Conservation (phyloP, 2,329 filamentous ascomycete species). For the Ilyonectria mors-panacis region DNA sequence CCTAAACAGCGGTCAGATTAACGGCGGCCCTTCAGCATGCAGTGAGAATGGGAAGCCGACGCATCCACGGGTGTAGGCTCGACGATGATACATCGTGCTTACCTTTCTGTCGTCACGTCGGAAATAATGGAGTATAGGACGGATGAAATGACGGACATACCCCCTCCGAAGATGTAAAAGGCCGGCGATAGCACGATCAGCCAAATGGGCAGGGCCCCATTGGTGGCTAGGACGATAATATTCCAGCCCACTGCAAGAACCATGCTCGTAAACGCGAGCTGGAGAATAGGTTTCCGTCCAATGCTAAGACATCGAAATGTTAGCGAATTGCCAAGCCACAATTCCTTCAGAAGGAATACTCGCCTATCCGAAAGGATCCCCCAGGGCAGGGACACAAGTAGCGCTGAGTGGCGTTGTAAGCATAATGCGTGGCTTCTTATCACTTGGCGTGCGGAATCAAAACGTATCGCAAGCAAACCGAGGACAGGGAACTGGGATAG, state of each 20-base stretch:
- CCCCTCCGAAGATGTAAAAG: conserved; percentile 7
- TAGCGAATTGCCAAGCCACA: background rate
- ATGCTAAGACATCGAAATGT: background rate
- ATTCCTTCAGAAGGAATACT: background rate
- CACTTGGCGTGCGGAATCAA: background rate
- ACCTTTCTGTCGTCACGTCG: conserved; percentile 12
- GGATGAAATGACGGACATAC: conserved; percentile 3
- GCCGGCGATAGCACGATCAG: conserved; percentile 2
- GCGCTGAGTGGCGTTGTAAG: background rate
- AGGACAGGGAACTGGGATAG: background rate
- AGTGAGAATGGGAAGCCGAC: background rate
- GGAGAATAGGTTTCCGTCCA: conserved; percentile 3
- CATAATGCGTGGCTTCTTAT: background rate
- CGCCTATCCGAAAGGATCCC: conserved; percentile 5
- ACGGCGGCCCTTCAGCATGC: background rate
- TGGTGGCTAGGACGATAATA: background rate
- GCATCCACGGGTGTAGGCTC: background rate
- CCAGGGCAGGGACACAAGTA: conserved; percentile 2
- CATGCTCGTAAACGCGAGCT: conserved; percentile 6
- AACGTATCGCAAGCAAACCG: background rate
- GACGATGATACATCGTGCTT: background rate
- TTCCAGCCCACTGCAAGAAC: conserved; percentile 1
- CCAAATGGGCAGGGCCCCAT: background rate
- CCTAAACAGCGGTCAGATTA: background rate
- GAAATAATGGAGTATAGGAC: conserved; percentile 9